A percentile compares a stretch with the other conserved stretches of the same genome.
phyloP scores from a whole-genome alignment of 2,329 filamentous ascomycete species.

The Colletotrichum paranaense region DNA sequence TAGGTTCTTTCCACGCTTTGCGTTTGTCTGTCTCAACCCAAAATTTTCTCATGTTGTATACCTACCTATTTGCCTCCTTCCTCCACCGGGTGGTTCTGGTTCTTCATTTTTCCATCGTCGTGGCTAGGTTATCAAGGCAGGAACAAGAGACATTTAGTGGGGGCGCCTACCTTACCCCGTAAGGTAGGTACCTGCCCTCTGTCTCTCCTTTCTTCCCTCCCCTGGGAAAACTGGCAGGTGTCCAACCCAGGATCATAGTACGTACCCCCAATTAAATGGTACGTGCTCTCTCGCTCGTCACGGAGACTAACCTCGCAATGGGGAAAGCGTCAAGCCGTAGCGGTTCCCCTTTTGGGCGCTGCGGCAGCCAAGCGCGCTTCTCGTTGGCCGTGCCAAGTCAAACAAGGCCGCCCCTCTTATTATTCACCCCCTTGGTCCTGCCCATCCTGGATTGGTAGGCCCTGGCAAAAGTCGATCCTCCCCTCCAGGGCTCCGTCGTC shows the following conservation, averaged over 20 bases:
- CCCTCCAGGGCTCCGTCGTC: not conserved
- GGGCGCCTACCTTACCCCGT: not conserved
- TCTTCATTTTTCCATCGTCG: not conserved
- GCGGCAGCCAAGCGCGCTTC: constrained; percentile 30
- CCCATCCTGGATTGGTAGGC: no score
- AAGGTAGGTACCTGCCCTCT: not conserved
- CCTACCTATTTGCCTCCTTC: not conserved
- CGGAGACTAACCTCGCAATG: constrained; percentile 13
- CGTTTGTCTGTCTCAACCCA: not conserved
- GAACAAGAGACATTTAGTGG: not conserved
- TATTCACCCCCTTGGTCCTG: not conserved
- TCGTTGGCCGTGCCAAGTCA: constrained; percentile 34
- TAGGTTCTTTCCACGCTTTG: not conserved
- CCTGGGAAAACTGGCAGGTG: not conserved
- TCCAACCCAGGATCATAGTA: not conserved
- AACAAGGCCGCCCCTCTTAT: constrained; percentile 14
- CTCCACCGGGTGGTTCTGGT: not conserved
- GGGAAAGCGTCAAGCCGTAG: constrained; percentile 28
- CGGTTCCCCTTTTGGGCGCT: constrained; percentile 25
- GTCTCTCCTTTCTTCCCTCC: not conserved
- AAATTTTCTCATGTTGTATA: not conserved
- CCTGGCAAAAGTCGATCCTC: constrained; percentile 13
- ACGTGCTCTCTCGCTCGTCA: not conserved
- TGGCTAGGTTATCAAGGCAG: not conserved
- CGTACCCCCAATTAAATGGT: no score